Base-by-base conservation (phyloP, 306 rosid genomes). In the Quercus agrifolia region DNA sequence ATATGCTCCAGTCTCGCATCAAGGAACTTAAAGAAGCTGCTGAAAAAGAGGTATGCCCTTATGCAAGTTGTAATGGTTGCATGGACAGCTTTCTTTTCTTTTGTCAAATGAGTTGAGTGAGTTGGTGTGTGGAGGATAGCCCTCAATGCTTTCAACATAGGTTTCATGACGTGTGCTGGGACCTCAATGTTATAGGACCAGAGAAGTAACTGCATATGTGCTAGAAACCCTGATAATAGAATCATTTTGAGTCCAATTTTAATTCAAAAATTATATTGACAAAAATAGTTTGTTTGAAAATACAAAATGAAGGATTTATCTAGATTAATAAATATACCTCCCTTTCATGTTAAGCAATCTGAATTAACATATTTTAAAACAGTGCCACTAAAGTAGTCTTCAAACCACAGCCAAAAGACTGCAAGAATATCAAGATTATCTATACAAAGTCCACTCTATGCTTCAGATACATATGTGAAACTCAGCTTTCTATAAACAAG, bases 1-100 rank as follows among this genome's bases (percentile, higher is more conserved):
- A 95, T 80, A 73, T 88, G 83, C 92, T 95, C 67, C 97, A 90
- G 81, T 85, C 94, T 78, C 98, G 98, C 78, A 91, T 95, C 80
- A 91, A 80, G 86, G 92, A 85, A 85, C 91, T 95, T 25, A 95
- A 86, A 84, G 91, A 81, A 80, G 97, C 96, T 82, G 90, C 98
- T 74, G 96, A 95, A 70, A 95, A 90, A 86, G 99, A 91, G 96
- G 99, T 91, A 78, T 46, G 80, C 77, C 56, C 41, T 25, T 73
- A 55, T 62, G 80, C 78, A 57, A 58, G 86, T 66, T 70, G 85
- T 74, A 74, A 78, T 38, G 58, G 31, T 86, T 33, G 77, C 68
- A 21, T 76, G 61, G 58, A 63, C 21, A 70, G 46, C 74, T 55
- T 57, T 31, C 27, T 64, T 80, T 70, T 69, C 70, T 23, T 30